Percentiles rank a stretch among this genome's conserved stretches.
Evolutionary conservation across 768 basidiomycete genomes (phyloP).

Genomic region (Tricholoma terreum): DNA sequence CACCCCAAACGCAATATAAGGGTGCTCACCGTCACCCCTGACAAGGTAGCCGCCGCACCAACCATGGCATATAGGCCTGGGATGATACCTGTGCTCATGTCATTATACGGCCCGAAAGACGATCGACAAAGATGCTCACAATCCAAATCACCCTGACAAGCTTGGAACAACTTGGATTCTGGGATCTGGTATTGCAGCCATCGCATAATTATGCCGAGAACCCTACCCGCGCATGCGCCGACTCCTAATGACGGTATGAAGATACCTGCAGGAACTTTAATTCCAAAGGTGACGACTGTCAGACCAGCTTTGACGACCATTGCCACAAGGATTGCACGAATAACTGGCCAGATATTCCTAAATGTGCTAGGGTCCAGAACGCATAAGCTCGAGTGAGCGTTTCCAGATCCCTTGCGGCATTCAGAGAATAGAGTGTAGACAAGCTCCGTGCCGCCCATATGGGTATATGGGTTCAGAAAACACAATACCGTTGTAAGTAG

Average conservation of each 20-base stretch:
- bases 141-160: constrained; percentile 59
- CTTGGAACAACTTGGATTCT: constrained; percentile 53
- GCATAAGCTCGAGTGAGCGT: constrained; percentile 68
- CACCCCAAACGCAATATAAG: constrained; percentile 10
- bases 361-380: constrained; percentile 57
- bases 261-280: constrained; percentile 89
- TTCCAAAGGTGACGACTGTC: constrained; percentile 90
- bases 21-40: constrained; percentile 83
- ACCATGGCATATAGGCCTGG: constrained; percentile 96
- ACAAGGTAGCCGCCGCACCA: constrained; percentile 90
- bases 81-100: constrained; percentile 48
- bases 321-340: constrained; percentile 65
- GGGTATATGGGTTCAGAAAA: constrained; percentile 86
- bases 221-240: constrained; percentile 89
- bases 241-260: constrained; percentile 96
- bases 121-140: constrained; percentile 42
- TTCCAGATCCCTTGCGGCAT: constrained; percentile 58
- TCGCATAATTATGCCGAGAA: constrained; percentile 80
- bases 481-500: constrained; percentile 71
- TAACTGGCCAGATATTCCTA: constrained; percentile 56
- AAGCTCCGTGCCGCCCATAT: constrained; percentile 94
- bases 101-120: neutral
- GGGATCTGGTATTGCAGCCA: constrained; percentile 68
- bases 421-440: constrained; percentile 91
- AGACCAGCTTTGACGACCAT: constrained; percentile 78